These are phyloP conservation scores for Coniophora puteana DNA, from an alignment of 1,284 basidiomycete genomes.

Conservation along the genomic window DNA sequence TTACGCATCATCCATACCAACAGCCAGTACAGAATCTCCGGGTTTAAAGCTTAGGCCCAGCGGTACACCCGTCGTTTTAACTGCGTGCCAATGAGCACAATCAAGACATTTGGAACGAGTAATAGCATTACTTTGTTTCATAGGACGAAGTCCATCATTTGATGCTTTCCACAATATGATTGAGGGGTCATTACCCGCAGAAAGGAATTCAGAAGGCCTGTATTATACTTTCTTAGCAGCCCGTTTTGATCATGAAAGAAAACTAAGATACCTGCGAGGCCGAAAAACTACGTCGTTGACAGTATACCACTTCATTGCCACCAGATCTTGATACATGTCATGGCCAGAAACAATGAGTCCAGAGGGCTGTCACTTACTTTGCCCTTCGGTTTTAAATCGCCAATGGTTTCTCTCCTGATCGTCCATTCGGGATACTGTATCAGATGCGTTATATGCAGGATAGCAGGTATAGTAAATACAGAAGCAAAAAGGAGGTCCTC, in stretches of 20 bases:
- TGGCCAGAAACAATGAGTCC: no score
- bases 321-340: no score
- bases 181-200: constrained; percentile 10
- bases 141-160: neutral
- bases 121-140: neutral
- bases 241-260: neutral
- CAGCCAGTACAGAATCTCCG: constrained; percentile 8
- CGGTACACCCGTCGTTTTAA: constrained; percentile 6
- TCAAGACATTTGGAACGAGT: neutral
- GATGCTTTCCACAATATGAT: constrained; percentile 6
- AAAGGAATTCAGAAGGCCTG: constrained; percentile 4
- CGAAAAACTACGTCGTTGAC: constrained; percentile 14
- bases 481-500: no score
- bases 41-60: constrained; percentile 11
- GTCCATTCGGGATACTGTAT: no score
- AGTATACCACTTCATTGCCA: constrained; percentile 10
- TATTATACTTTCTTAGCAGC: no score
- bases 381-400: no score
- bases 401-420: no score
- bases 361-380: no score
- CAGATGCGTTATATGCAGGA: no score
- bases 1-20: constrained; percentile 15
- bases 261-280: constrained; percentile 9
- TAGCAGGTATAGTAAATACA: no score
- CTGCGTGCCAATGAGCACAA: constrained; percentile 4